These are phyloP conservation scores for Zymoseptoria tritici DNA, from an alignment of 2,329 filamentous ascomycete genomes.

Conservation along the genomic window DNA sequence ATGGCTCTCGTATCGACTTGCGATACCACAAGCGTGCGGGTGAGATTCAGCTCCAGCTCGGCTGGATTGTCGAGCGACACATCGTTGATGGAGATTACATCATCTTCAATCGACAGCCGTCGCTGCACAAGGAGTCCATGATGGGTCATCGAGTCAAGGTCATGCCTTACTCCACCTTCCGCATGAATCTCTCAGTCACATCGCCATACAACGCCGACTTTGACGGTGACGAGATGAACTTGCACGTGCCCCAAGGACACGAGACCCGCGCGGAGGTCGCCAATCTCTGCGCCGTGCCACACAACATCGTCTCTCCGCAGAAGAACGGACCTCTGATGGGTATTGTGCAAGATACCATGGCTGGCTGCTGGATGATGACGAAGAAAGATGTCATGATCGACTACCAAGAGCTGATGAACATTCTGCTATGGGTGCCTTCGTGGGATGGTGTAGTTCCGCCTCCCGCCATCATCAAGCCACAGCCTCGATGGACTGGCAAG, in stretches of 20 bases:
- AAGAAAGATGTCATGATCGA: conserved; percentile 85
- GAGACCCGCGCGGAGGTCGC: conserved; percentile 92
- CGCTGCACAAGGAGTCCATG: conserved; percentile 99
- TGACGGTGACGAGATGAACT: conserved; percentile 99
- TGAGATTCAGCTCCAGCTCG: conserved; percentile 82
- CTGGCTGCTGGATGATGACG: conserved; percentile 94
- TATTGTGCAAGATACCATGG: conserved; percentile 96
- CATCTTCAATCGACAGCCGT: conserved; percentile 99
- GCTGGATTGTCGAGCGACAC: conserved; percentile 98
- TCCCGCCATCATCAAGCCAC: conserved; percentile 88
- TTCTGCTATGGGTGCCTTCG: conserved; percentile 93
- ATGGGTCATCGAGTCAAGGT: conserved; percentile 97
- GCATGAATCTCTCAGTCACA: conserved; percentile 93
- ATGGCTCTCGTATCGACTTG: conserved; percentile 89
- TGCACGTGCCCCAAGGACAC: conserved; percentile 96
- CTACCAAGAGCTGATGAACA: conserved; percentile 90
- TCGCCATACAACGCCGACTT: conserved; percentile 99
- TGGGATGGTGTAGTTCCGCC: conserved; percentile 94
- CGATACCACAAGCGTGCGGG: conserved; percentile 84
- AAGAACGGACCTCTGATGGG: conserved; percentile 97
- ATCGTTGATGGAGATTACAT: conserved; percentile 95
- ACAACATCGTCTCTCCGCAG: conserved; percentile 97
- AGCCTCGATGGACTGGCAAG: conserved; percentile 94
- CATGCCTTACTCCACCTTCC: conserved; percentile 98
- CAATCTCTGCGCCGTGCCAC: conserved; percentile 92